phyloP scores from a whole-genome alignment of 2,329 filamentous ascomycete species.

The Pleoardoris graminearum region DNA sequence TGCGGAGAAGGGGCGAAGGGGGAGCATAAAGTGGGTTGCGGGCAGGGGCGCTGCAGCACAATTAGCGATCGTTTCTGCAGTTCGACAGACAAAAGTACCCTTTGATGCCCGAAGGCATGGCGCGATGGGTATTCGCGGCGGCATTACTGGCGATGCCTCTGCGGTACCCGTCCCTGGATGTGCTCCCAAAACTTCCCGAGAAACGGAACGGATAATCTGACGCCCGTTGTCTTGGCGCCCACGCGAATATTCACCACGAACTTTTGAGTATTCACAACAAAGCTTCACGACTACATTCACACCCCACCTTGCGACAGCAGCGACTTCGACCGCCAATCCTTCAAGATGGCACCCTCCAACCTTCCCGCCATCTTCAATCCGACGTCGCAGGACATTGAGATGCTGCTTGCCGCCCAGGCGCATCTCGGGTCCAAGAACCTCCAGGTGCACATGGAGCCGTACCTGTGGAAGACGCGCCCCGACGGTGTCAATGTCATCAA shows the following conservation, averaged over 20 bases:
- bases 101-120: conserved; percentile 49
- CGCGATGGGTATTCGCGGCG: conserved; percentile 52
- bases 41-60: conserved; percentile 23
- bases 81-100: conserved; percentile 27
- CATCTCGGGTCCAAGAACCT: conserved; percentile 99
- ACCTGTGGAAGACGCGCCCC: conserved; percentile 99
- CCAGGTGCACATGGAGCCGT: conserved; percentile 98
- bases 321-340: conserved; percentile 35
- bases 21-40: conserved; percentile 52
- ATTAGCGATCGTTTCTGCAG: neutral
- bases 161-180: neutral
- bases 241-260: conserved; percentile 22
- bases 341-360: conserved; percentile 92
- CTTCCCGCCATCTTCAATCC: conserved; percentile 95
- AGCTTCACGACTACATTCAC: conserved; percentile 15
- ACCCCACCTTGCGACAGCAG: conserved; percentile 26
- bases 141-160: conserved; percentile 42
- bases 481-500: conserved; percentile 99
- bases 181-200: conserved; percentile 23
- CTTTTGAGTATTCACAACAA: conserved; percentile 20
- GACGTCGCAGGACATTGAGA: conserved; percentile 98
- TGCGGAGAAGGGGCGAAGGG: conserved; percentile 62
- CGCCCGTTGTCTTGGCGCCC: neutral
- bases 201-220: conserved; percentile 14
- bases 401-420: conserved; percentile 94